Base-by-base conservation (phyloP, 331 rosid genomes). In the Malus hybrid region DNA sequence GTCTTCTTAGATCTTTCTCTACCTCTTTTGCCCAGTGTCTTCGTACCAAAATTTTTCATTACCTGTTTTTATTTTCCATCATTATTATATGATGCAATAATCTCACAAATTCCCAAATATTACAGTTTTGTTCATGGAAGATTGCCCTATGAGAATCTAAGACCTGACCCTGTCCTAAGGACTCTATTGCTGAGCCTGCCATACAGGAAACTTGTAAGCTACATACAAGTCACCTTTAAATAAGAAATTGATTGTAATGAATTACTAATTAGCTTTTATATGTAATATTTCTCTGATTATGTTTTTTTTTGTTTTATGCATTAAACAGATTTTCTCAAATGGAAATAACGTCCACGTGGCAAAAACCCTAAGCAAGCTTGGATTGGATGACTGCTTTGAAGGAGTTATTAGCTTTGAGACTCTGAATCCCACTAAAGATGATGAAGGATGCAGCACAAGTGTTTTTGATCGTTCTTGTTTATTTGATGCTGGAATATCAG, bases 41-140 rank as follows among this genome's bases (percentile, higher is more conserved):
- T 8, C 44, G 0, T 36, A 42, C 15, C 72, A 68, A 42, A 13
- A 0, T 7, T 29, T 4, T 8, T 7, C 8, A 50, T 27, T 22
- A 24, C 5, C 42, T 63, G 7, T 31, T 15, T 20, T 59, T 59
- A 22, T 52, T 52, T 14, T 52, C n/a, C 18, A 18, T 59, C 29
- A 20, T 24, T 24, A 24, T 22, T 59, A 9, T 59, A 59, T 11
- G 7, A 22, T 7, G 32, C 15, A 19, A 13, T 48, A 27, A 27
- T 70, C 19, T 70, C 27, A 70, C 60, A 7, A 7, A 12, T 57
- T 22, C 36, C 6, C 12, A 15, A 14, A 15, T 60, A 15, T 60
- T 15, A 61, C 77, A 73, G 77, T 46, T 74, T 18, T 64, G 78
- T 74, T 65, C 78, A 74, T 48, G 71, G 78, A 46, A 64, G 78